Conservation (phyloP, 805 yeast genomes). For the Isabelozyma heimii region DNA sequence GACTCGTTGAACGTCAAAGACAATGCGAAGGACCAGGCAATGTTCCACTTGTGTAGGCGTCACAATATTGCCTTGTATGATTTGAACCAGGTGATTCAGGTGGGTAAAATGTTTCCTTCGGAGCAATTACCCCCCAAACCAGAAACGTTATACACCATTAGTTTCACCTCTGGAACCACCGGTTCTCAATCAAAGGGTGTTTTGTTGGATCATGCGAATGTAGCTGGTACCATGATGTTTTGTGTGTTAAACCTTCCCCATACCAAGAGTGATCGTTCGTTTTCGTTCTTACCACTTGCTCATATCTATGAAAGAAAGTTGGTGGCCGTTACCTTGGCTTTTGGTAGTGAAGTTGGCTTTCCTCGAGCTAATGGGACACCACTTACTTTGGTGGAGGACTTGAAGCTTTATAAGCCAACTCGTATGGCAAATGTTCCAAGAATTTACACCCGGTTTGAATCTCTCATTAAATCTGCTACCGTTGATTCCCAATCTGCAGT, state of each 20-base stretch:
- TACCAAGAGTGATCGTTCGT: background rate
- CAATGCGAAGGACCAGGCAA: slow-evolving; percentile 14
- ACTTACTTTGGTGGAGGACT: slow-evolving; percentile 26
- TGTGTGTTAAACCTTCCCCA: background rate
- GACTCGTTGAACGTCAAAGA: slow-evolving; percentile 32
- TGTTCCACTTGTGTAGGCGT: slow-evolving; percentile 18
- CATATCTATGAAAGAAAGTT: slow-evolving; percentile 56
- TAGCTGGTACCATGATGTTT: slow-evolving; percentile 13
- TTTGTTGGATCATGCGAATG: slow-evolving; percentile 36
- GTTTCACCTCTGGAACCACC: slow-evolving; percentile 60
- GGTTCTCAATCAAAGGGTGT: slow-evolving; percentile 78
- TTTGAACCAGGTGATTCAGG: slow-evolving; percentile 24
- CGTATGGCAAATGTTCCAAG: slow-evolving; percentile 36
- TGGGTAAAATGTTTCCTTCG: slow-evolving; percentile 38
- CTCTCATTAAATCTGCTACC: slow-evolving; percentile 21
- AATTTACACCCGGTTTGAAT: slow-evolving; percentile 33
- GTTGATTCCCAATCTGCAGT: slow-evolving; percentile 8
- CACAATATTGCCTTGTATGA: slow-evolving; percentile 27
- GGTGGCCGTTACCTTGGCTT: slow-evolving; percentile 40
- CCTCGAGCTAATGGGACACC: slow-evolving; percentile 31
- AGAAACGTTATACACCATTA: slow-evolving; percentile 37
- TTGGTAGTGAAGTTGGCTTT: slow-evolving; percentile 54
- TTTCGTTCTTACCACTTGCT: slow-evolving; percentile 51
- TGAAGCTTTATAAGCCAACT: slow-evolving; percentile 24
- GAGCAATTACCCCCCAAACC: slow-evolving; percentile 26